Conservation (phyloP, 768 basidiomycete species). For the Lentinula sp. region DNA sequence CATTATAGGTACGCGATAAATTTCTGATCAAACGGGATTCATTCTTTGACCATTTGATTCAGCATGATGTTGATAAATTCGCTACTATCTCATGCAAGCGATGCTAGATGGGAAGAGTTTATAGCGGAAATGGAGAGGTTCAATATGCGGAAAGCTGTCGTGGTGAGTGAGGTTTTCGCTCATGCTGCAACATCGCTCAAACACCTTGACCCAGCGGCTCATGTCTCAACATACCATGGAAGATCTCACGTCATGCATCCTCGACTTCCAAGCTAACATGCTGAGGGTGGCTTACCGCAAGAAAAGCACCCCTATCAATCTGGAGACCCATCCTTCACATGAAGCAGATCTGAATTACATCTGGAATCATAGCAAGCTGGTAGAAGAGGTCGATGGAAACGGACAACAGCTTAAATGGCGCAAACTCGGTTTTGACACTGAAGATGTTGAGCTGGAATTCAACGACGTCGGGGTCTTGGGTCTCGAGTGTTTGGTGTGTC, state of each 20-base stretch:
- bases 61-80: slow-evolving; percentile 92
- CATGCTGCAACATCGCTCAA: not conserved
- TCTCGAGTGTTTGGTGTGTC: slow-evolving; percentile 69
- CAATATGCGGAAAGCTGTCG: slow-evolving; percentile 76
- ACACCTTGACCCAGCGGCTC: slow-evolving; percentile 45
- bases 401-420: slow-evolving; percentile 62
- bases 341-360: slow-evolving; percentile 53
- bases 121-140: slow-evolving; percentile 67
- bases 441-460: slow-evolving; percentile 74
- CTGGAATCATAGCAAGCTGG: slow-evolving; percentile 58
- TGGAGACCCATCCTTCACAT: slow-evolving; percentile 55
- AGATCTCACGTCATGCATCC: slow-evolving; percentile 75
- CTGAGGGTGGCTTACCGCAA: slow-evolving; percentile 73
- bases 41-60: slow-evolving; percentile 8
- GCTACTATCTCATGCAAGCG: slow-evolving; percentile 71
- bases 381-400: slow-evolving; percentile 43
- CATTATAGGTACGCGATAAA: slow-evolving; percentile 58
- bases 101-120: slow-evolving; percentile 74
- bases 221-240: slow-evolving; percentile 81
- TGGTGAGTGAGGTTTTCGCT: slow-evolving; percentile 40
- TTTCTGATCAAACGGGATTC: not conserved
- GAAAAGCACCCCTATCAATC: slow-evolving; percentile 74
- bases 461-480: slow-evolving; percentile 74
- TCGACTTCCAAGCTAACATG: slow-evolving; percentile 86
- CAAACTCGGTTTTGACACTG: slow-evolving; percentile 70